These are phyloP conservation scores for Dichotomopilus funicola DNA, from an alignment of 2,329 filamentous ascomycete genomes.

Conservation along the genomic window DNA sequence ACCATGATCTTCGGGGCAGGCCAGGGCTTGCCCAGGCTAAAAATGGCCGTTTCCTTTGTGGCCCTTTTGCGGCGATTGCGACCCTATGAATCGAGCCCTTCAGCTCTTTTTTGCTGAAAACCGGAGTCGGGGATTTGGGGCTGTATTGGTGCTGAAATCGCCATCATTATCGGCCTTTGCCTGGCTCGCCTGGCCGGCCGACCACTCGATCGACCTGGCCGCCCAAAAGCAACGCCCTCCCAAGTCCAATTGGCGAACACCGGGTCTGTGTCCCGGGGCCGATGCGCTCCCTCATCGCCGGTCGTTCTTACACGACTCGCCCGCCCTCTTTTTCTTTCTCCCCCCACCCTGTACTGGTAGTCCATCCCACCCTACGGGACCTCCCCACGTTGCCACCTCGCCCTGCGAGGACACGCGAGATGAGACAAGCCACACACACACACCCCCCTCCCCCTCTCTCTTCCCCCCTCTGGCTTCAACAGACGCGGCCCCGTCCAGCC, in stretches of 20 bases:
- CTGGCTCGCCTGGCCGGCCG: conserved; percentile 20
- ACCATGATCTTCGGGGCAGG: conserved; percentile 27
- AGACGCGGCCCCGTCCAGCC: conserved; percentile 15
- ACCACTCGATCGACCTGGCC: conserved; percentile 15
- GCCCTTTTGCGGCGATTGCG: conserved; percentile 11
- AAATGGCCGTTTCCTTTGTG: conserved; percentile 19
- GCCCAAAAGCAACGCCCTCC: conserved; percentile 20
- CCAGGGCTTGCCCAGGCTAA: conserved; percentile 25
- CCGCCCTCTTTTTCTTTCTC: conserved; percentile 1
- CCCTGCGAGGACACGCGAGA: conserved; percentile 22
- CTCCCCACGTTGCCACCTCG: conserved; percentile 17
- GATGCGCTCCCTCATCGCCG: conserved; percentile 6
- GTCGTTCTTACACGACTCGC: background rate
- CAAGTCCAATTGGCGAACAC: conserved; percentile 16
- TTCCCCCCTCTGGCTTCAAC: conserved; percentile 1
- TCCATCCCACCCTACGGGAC: background rate
- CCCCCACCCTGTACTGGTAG: background rate
- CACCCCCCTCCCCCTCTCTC: conserved; percentile 28
- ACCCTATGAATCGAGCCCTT: background rate
- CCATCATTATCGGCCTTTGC: too few species aligned
- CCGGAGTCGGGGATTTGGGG: conserved; percentile 24
- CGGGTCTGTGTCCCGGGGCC: conserved; percentile 12
- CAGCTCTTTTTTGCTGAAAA: conserved; percentile 9
- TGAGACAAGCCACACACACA: conserved; percentile 38
- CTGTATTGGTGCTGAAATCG: too few species aligned